Conservation (phyloP, 2,329 filamentous ascomycete species). For the Lachnellula cervina region DNA sequence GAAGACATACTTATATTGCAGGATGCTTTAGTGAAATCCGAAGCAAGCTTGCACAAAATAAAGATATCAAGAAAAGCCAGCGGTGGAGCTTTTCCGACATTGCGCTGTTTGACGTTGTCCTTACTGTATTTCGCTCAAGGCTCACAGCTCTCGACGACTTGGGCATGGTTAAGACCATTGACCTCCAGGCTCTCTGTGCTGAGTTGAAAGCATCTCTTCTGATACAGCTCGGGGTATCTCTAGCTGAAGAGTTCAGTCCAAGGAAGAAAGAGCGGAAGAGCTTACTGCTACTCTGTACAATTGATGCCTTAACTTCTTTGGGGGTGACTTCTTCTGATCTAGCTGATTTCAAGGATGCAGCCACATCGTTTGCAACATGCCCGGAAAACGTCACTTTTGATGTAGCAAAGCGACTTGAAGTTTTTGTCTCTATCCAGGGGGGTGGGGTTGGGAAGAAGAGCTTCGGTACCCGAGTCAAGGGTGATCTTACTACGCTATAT, state of each 20-base stretch:
- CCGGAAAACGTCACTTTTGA: constrained; percentile 6
- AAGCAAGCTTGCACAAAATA: constrained; percentile 18
- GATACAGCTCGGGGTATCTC: constrained; percentile 15
- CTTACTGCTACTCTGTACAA: constrained; percentile 17
- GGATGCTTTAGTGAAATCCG: constrained; percentile 22
- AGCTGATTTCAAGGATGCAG: constrained; percentile 9
- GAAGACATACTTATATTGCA: constrained; percentile 23
- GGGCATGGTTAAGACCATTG: constrained; percentile 17
- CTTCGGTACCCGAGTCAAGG: constrained; percentile 1
- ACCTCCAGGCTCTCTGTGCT: constrained; percentile 11
- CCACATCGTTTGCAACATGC: constrained; percentile 5
- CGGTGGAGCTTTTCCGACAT: constrained; percentile 19
- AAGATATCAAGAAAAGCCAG: constrained; percentile 18
- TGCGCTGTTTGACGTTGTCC: constrained; percentile 18
- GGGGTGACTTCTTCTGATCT: constrained; percentile 14
- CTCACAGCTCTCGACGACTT: constrained; percentile 14
- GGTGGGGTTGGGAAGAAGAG: background rate
- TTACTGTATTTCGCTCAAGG: constrained; percentile 17
- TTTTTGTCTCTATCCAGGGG: constrained; percentile 20
- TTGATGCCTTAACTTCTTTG: constrained; percentile 23
- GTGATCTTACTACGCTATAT: constrained; percentile 16
- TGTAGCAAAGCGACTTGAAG: constrained; percentile 16
- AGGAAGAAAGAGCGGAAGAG: constrained; percentile 6
- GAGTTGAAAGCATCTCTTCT: constrained; percentile 21
- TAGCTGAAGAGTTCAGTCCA: constrained; percentile 8